Evolutionary conservation across 1,139 yeast species (phyloP), one percentile per base, ranked within the genome.

Genomic region (Torulaspora pretoriensis): DNA sequence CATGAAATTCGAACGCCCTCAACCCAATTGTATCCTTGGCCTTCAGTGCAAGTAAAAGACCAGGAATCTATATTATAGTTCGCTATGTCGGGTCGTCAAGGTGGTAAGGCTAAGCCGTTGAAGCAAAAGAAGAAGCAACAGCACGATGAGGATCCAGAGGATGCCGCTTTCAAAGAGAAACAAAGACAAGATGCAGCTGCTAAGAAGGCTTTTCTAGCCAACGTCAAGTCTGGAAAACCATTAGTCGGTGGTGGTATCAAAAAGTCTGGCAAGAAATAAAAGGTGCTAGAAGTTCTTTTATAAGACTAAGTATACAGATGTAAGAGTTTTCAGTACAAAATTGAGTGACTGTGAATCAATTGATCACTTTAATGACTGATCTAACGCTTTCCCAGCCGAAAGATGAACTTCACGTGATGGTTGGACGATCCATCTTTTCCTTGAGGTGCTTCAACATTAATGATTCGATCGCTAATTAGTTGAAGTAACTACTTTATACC

Each of bases 101-200:
- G 85, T 63, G 86, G 86, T 59, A 80, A 80, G 54, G 56, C 68
- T 46, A 69, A 69, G 56, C 73, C 72, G 48, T 54, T 69, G 44
- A 69, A 69, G 52, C 83, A 85, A 56, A 81, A 82, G 76, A 77
- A 76, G 70, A 78, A 78, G 73, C 87, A 87, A 76, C 77, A 78
- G 59, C 74, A 71, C 50, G 87, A 81, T 46, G 70, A 75, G 32
- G 96, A 88, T 64, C 96, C 90, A 5, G 97, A 89, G 48, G 97
- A 89, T 55, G 49, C 74, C 27, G 96, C 96, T 4, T 89, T 81
- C 78, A 87, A 88, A 74, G 92, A 85, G 62, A 90, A 88, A 75
- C 95, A 87, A 72, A 87, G 83, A 70, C 96, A 95, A 46, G 97
- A 87, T 55, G 96, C 92, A 56, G 87, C 84, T 63, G 96, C 96